Base-by-base conservation (phyloP, 257 asterid genomes). In the Gentiana macrophylla region DNA sequence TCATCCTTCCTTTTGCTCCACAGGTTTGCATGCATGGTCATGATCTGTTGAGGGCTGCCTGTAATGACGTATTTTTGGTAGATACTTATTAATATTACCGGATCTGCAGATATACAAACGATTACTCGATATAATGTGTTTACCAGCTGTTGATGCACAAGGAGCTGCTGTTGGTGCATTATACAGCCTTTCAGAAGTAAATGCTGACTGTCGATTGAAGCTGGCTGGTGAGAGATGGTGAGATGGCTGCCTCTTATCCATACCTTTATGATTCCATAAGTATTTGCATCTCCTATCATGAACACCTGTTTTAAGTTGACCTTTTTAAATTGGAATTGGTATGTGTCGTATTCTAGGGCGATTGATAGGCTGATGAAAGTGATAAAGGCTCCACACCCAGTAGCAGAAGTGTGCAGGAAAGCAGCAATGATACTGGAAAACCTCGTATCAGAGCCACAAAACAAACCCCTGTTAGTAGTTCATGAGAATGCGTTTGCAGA, bases 361-460 rank as follows among this genome's bases (percentile, higher is more conserved):
- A 70, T 88, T 53, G 98, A 92, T 55, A 79, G 98, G 70, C 76
- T 87, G 60, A 34, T 92, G 75, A 88, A 92, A 79, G 89, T 92
- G 61, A 74, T 92, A 12, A 83, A 68, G 79, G 68, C 73, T 8
- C 97, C 98, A 65, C 98, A 87, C 53, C 95, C 95, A 0, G 90
- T 83, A 51, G 93, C 97, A 32, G 98, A 92, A 82, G 84, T 92
- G 41, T 92, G 98, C 73, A 70, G 97, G 67, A 92, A 92, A 76
- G 94, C 94, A 8, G 81, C 95, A 38, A 63, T 86, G 60, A 86
- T 88, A 62, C 64, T 92, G 75, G 98, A 92, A 76, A 85, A 81
- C 73, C 86, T 91, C 6, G 98, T 82, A 32, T 65, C 91, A 62
- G 98, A 92, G 84, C 98, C 98, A n/a, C 98, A 92, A 75, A 87